phyloP scores from a whole-genome alignment of 305 asterid genomes.

The Petunia hybrid region DNA sequence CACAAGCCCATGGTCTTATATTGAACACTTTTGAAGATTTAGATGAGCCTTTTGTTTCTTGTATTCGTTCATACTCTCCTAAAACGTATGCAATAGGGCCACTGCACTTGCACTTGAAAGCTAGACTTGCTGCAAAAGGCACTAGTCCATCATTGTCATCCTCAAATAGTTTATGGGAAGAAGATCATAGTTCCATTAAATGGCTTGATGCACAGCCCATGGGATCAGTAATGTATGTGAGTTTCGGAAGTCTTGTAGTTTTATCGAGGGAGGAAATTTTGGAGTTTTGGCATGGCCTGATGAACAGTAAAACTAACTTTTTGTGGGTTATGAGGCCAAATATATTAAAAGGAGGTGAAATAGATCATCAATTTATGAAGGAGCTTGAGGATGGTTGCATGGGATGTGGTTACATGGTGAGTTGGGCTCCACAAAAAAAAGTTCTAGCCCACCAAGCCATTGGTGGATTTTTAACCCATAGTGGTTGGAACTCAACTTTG shows the following conservation, averaged over 20 bases:
- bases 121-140: neutral
- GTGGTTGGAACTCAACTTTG: constrained; percentile 39
- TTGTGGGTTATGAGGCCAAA: constrained; percentile 35
- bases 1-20: constrained; percentile 36
- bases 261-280: constrained; percentile 27
- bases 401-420: constrained; percentile 37
- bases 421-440: constrained; percentile 41
- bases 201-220: constrained; percentile 36
- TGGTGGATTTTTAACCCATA: constrained; percentile 39
- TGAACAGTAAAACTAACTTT: constrained; percentile 33
- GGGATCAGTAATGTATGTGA: constrained; percentile 40
- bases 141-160: neutral
- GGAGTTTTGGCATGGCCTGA: constrained; percentile 36
- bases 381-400: constrained; percentile 34
- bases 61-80: constrained; percentile 30
- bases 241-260: constrained; percentile 36
- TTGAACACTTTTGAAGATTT: constrained; percentile 43
- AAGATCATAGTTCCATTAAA: constrained; percentile 34
- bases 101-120: constrained; percentile 35
- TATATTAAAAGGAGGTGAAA: neutral
- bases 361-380: constrained; percentile 14
- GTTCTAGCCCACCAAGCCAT: constrained; percentile 36
- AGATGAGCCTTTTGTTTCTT: constrained; percentile 39
- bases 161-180: constrained; percentile 38
- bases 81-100: constrained; percentile 48